Evolutionary conservation across 129 eudicot species (phyloP), one percentile per base, ranked within the genome.

Genomic region (Glebionis coronaria): DNA sequence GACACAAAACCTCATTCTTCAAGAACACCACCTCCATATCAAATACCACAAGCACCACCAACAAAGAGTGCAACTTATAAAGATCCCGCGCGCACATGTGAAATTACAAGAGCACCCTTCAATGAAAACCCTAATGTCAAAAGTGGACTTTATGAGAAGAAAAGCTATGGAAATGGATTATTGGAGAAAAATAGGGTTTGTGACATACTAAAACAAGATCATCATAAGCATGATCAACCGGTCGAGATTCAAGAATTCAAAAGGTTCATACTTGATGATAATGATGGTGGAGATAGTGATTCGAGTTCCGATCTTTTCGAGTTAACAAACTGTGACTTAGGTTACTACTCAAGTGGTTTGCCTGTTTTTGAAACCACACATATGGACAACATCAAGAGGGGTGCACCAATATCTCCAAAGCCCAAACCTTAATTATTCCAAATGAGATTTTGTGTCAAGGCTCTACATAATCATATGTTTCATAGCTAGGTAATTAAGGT

Each of bases 241-340:
- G 74, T 71, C 56, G 84, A 74, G 73, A 79, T 56, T 9, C 77
- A 62, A 31, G 79, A 82, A 12, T 68, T 77, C 20, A 83, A 74
- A 23, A 80, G 80, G 27, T 83, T 83, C 69, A 73, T 61, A 61
- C 51, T 76, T 76, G 75, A 65, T 67, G 71, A 79, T 52, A 83
- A 78, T 55, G 95, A 92, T 67, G 96, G 83, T 42, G 95, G 79
- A 66, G 95, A 92, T 12, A 94, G 97, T 69, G 99, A 94, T 79
- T 89, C 99, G 70, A 94, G 98, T 58, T 92, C 98, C 27, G 98
- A 92, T 84, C 79, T 92, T 31, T 92, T 92, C 69, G 96, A 92
- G 83, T 69, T 92, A 65, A 88, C 83, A 72, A 84, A 82, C 40
- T 87, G 76, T 80, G 97, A 85, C 13, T 79, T 83, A 69, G 94